Evolutionary conservation across 164 flowering plant genomes (phyloP), one percentile per base, ranked within the genome.

Genomic region (Taxillus chinensis): DNA sequence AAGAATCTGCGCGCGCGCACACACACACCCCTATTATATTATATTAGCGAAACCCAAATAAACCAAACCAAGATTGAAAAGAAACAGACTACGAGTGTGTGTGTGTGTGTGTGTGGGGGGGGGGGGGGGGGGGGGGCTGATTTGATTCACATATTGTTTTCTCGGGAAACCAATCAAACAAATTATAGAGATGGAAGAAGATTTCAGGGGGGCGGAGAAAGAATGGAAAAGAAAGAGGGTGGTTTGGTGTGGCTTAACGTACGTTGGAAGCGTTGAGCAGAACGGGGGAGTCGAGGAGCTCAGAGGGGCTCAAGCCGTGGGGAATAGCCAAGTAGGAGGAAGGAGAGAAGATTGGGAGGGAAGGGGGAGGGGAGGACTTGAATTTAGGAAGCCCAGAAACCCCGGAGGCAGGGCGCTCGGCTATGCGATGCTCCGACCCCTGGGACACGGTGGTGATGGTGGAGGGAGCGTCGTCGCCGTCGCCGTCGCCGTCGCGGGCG

Each of bases 301-400:
- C 86, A 60, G 83, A 62, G 3, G 82, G 90, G 75, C 82, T 82
- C 13, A 85, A 63, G 8, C 87, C 85, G 59, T 81, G 70, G 57
- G 85, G 84, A 58, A 85, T 73, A 17, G 85, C 64, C 39, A 84
- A 80, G 75, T 71, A 82, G 48, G 89, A 80, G 43, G 90, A 80
- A 41, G 84, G 79, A 42, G 83, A 78, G 41, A 68, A 75, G 9
- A 78, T 50, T 8, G 83, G 83, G 7, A 83, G 71, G 0, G 79
- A 76, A n/a, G 86, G 84, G 8, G 87, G 87, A 2, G 78, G 82
- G 8, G 74, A 55, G 2, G 87, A 80, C 72, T 83, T 83, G 71
- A 85, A 85, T 60, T 85, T 85, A 0, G 87, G 84, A 3, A 82
- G 78, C 14, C 85, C 83, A 2, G 85, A 82, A 3, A 80, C 79